Percentiles rank a stretch among this genome's conserved stretches.
Evolutionary conservation across 164 flowering plant genomes (phyloP).

Genomic region (Brasenia schreberi): DNA sequence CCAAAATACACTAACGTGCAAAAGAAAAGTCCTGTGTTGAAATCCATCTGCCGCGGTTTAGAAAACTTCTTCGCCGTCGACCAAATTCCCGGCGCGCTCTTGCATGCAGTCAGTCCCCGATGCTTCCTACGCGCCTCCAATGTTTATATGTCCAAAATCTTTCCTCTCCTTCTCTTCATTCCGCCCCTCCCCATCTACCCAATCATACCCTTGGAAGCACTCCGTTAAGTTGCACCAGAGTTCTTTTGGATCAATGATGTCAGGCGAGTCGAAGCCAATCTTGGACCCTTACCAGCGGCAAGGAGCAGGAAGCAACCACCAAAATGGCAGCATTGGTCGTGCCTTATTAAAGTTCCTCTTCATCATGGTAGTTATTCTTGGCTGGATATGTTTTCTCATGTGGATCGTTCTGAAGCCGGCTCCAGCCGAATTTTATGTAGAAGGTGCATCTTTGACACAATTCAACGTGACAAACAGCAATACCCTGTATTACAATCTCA

Average conservation of each 20-base stretch:
- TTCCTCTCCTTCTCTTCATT: not conserved
- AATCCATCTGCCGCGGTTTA: too few species aligned
- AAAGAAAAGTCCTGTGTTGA: too few species aligned
- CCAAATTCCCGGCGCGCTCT: too few species aligned
- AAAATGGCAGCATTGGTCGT: constrained; percentile 14
- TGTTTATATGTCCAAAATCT: constrained; percentile 14
- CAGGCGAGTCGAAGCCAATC: not conserved
- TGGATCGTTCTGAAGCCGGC: constrained; percentile 27
- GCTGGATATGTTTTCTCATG: constrained; percentile 17
- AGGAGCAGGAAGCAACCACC: not conserved
- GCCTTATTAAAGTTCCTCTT: constrained; percentile 15
- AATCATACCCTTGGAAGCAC: not conserved
- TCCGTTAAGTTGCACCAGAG: not conserved
- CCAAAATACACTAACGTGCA: too few species aligned
- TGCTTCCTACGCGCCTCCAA: constrained; percentile 10
- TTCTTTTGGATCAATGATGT: not conserved
- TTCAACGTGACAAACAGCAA: constrained; percentile 12
- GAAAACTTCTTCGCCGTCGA: too few species aligned
- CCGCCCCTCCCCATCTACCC: constrained; percentile 4
- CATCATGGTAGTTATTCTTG: constrained; percentile 9
- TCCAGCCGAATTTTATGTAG: constrained; percentile 18
- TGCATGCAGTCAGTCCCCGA: not conserved
- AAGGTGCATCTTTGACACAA: constrained; percentile 19
- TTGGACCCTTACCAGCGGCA: not conserved
- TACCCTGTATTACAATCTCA: constrained; percentile 19